Base-by-base conservation (phyloP, 345 rosid genomes). In the Dipteronia dyeriana region DNA sequence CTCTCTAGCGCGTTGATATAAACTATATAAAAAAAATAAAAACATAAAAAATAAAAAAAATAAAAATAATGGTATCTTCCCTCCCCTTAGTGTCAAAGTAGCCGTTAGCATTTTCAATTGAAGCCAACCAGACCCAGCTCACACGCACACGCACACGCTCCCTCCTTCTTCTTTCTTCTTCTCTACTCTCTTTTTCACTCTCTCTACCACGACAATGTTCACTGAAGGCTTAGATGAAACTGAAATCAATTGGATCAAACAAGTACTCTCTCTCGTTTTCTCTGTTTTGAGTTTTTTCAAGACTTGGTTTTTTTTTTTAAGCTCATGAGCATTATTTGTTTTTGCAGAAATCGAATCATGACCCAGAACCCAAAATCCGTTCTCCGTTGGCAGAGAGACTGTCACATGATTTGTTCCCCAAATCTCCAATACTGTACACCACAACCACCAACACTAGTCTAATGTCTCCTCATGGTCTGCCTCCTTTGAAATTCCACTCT, bases 161-260 rank as follows among this genome's bases (percentile, higher is more conserved):
- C 70, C 20, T 9, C 23, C 66, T 49, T 56, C 67, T 47, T 34
- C 34, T 45, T 45, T 70, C 68, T 38, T 64, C 65, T 26, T 26
- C 26, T 26, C 26, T 26, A 1, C 26, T 26, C 26, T 63, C 60
- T 41, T 74, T 53, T 39, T 13, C 45, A 13, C 17, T 22, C 19
- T 23, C 78, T 73, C 80, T 4, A 53, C 47, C 31, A 38, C 16
- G 60, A 87, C 16, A 64, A 89, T 92, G 97, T 87, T 89, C 85
- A 89, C 95, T 0, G 90, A 90, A 38, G 93, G 93, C 59, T 60
- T 90, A 73, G 93, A 93, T 75, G 92, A 91, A 76, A 78, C 82
- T 54, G 90, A 90, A 7, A 91, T 91, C 88, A 87, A 84, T 79
- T 94, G 95, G 92, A 86, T 91, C 88, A 92, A 91, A 80, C 90